Evolutionary conservation across 345 rosid species (phyloP), one percentile per base, ranked within the genome.

Genomic region (Trapa bicornis): DNA sequence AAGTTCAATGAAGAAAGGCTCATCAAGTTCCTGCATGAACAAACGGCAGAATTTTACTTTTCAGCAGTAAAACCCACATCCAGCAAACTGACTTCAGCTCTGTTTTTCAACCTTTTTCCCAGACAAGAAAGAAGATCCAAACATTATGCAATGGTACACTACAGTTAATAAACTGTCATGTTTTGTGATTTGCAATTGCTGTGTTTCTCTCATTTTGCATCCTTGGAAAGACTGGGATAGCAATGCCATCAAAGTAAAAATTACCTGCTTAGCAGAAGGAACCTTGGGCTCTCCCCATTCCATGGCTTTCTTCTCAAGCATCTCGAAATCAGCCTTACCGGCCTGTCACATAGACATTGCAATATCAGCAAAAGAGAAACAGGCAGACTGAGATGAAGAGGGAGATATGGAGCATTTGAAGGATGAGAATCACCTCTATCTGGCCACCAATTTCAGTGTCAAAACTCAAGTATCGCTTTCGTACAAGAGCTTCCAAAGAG

Each of bases 281-380:
- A 93, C 97, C 76, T 81, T 83, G 66, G 92, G 94, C 73, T 90
- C 95, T 11, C 97, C 95, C 89, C 92, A 77, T 76, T 93, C 94
- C 71, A 76, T 73, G 71, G 82, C 97, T 76, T 81, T 81, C 86
- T 88, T 88, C 85, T 93, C 99, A 17, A 93, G 92, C 72, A 79
- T 68, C 68, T 91, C 99, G 48, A 88, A 91, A 78, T 85, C 97
- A 16, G 80, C 97, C 76, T 83, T 81, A 13, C 96, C 93, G 73
- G 88, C 91, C 91, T 86, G 80, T 73, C 62, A 10, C 36, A 65
- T 53, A 65, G 39, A 66, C 39, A 65, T 42, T 16, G 35, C 13
- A 14, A 35, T 42, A 54, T 73, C 35, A 63, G 66, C 67, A 15
- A 37, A 10, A 17, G 2, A 45, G 2, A 5, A 6, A 45, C 12